Percentiles rank a stretch among this genome's conserved stretches.
These are phyloP conservation scores for Dactylellina parvicollis DNA, from an alignment of 2,329 filamentous ascomycete genomes.

Conservation along the genomic window DNA sequence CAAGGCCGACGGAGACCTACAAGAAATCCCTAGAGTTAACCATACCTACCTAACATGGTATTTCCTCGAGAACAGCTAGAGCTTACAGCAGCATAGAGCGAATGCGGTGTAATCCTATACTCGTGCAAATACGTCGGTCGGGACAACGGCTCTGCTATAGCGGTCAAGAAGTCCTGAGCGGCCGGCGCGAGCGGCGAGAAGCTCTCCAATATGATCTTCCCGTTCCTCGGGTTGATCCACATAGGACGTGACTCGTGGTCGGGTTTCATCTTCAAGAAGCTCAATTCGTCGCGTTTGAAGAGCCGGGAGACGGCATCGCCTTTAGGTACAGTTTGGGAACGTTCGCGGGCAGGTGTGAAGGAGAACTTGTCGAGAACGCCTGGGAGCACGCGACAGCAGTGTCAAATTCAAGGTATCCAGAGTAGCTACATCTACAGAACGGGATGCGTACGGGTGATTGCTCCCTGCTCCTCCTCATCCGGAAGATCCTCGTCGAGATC, in stretches of 20 bases:
- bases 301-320: conserved; percentile 68
- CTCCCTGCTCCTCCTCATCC: conserved; percentile 44
- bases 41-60: conserved; percentile 26
- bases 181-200: conserved; percentile 87
- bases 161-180: conserved; percentile 93
- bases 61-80: too few relatives aligned
- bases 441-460: conserved; percentile 35
- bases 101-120: conserved; percentile 89
- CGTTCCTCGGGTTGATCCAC: conserved; percentile 90
- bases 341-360: conserved; percentile 65
- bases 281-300: conserved; percentile 78
- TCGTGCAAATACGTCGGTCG: conserved; percentile 92
- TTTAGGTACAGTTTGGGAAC: conserved; percentile 62
- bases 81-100: conserved; percentile 82
- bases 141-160: conserved; percentile 91
- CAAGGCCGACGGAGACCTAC: conserved; percentile 82
- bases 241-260: conserved; percentile 90
- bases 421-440: not conserved
- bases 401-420: not conserved
- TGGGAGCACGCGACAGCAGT: conserved; percentile 19
- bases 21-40: not conserved
- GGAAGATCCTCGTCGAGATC: conserved; percentile 42
- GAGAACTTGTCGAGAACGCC: conserved; percentile 62
- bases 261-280: conserved; percentile 80
- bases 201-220: conserved; percentile 90